These are phyloP conservation scores for Dujonia santamariae DNA, from an alignment of 1,139 yeast genomes.

Conservation along the genomic window DNA sequence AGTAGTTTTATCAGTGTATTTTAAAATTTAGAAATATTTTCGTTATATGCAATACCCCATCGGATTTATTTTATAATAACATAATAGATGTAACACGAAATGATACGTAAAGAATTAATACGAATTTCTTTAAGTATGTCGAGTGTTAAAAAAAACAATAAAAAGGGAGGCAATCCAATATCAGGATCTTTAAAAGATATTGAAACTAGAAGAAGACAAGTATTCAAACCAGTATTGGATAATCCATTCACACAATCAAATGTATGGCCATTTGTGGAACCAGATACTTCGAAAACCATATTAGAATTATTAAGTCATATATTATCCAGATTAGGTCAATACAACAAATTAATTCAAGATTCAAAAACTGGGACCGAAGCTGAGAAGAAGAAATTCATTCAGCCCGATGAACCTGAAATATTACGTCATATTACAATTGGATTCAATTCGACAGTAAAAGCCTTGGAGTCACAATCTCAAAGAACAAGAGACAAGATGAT, in stretches of 20 bases:
- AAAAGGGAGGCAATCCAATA: constrained; percentile 2
- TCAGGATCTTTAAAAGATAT: constrained; percentile 37
- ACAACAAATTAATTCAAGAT: constrained; percentile 17
- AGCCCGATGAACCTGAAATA: constrained; percentile 24
- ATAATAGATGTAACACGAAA: no score
- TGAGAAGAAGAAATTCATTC: constrained; percentile 5
- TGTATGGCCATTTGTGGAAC: constrained; percentile 51
- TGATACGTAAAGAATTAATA: no score
- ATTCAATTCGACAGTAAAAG: constrained; percentile 52
- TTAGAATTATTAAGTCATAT: constrained; percentile 37
- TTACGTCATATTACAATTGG: constrained; percentile 37
- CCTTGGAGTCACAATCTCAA: constrained; percentile 48
- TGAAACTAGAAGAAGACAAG: constrained; percentile 46
- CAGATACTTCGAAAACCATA: constrained; percentile 33
- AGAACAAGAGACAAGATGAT: constrained; percentile 10
- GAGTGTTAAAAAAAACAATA: no score
- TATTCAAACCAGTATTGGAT: constrained; percentile 59
- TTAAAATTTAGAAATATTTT: no score
- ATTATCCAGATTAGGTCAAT: constrained; percentile 35
- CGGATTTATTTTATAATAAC: no score
- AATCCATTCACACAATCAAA: constrained; percentile 54
- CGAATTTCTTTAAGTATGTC: no score
- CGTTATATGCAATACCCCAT: no score
- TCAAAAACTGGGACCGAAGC: constrained; percentile 9
- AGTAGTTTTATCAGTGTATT: no score